phyloP scores from a whole-genome alignment of 2,329 filamentous ascomycete genomes.

The Xylariaceae sp. region DNA sequence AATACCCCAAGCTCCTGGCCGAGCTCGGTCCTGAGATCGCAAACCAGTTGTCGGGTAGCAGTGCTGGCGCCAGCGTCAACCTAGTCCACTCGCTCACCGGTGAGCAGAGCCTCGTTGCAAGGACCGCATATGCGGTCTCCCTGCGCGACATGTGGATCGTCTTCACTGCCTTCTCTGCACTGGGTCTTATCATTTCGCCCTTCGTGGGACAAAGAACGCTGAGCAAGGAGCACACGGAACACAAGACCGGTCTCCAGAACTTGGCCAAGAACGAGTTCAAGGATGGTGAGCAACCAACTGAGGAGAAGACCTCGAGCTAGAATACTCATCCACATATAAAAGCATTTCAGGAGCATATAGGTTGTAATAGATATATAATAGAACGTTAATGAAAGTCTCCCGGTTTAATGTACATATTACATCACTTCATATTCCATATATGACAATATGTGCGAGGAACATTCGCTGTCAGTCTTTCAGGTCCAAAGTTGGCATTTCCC shows the following conservation, averaged over 20 bases:
- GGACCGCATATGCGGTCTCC: slow-evolving; percentile 44
- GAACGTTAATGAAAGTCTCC: no score
- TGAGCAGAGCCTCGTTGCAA: slow-evolving; percentile 34
- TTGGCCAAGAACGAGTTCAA: slow-evolving; percentile 19
- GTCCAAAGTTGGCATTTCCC: no score
- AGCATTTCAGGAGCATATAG: no score
- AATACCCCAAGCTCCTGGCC: slow-evolving; percentile 43
- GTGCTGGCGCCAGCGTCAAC: slow-evolving; percentile 48
- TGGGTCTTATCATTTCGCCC: slow-evolving; percentile 45
- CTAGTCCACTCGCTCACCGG: slow-evolving; percentile 44
- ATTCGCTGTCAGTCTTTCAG: no score
- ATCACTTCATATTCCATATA: no score
- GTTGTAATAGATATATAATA: no score
- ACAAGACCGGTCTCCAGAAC: slow-evolving; percentile 53
- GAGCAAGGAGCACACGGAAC: slow-evolving; percentile 53
- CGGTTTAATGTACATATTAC: no score
- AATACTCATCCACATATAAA: no score
- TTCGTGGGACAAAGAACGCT: slow-evolving; percentile 47
- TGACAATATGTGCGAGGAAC: no score
- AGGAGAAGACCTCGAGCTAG: no score
- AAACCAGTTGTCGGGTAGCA: slow-evolving; percentile 44
- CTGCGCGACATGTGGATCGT: slow-evolving; percentile 56
- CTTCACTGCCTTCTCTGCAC: slow-evolving; percentile 46
- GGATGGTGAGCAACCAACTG: neutral
- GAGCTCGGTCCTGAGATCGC: slow-evolving; percentile 47